These are phyloP conservation scores for Aquilaria agallochum DNA, from an alignment of 441 rosid genomes.

Conservation along the genomic window DNA sequence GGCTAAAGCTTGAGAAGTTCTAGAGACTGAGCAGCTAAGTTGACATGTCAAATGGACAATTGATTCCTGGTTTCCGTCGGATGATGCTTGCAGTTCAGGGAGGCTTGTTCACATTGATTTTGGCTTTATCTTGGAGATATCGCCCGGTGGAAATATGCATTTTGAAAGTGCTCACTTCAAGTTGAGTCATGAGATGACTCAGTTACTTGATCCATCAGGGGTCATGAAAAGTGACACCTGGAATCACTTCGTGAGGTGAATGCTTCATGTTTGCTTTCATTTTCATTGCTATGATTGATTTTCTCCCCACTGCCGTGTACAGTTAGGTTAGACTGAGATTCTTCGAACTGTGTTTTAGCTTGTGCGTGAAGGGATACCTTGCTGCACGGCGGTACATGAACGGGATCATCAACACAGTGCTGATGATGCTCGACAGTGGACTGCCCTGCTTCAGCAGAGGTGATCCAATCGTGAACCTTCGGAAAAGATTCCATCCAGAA, in stretches of 20 bases:
- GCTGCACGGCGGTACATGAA: slow-evolving; percentile 94
- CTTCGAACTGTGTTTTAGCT: slow-evolving; percentile 29
- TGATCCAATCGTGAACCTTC: slow-evolving; percentile 90
- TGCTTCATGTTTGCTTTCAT: background rate
- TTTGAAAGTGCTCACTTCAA: slow-evolving; percentile 98
- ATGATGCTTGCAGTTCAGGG: slow-evolving; percentile 49
- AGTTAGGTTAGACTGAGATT: background rate
- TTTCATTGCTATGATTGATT: background rate
- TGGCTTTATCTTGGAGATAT: slow-evolving; percentile 94
- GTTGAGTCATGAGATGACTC: slow-evolving; percentile 99
- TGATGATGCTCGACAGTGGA: slow-evolving; percentile 92
- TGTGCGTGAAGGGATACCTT: slow-evolving; percentile 91
- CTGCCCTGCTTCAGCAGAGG: slow-evolving; percentile 97
- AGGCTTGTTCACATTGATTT: slow-evolving; percentile 98
- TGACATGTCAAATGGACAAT: no score
- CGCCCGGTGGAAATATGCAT: slow-evolving; percentile 97
- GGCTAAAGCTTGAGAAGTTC: no score
- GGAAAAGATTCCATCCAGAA: slow-evolving; percentile 94
- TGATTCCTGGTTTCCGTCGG: no score
- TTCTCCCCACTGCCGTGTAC: background rate
- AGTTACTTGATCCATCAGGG: slow-evolving; percentile 91
- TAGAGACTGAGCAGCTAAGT: no score
- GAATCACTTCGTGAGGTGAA: slow-evolving; percentile 77
- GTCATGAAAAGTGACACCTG: slow-evolving; percentile 95
- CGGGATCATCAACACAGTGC: slow-evolving; percentile 85